Base-by-base conservation (phyloP, 495 filamentous ascomycete genomes). In the Sabuloglossum arenarium region DNA sequence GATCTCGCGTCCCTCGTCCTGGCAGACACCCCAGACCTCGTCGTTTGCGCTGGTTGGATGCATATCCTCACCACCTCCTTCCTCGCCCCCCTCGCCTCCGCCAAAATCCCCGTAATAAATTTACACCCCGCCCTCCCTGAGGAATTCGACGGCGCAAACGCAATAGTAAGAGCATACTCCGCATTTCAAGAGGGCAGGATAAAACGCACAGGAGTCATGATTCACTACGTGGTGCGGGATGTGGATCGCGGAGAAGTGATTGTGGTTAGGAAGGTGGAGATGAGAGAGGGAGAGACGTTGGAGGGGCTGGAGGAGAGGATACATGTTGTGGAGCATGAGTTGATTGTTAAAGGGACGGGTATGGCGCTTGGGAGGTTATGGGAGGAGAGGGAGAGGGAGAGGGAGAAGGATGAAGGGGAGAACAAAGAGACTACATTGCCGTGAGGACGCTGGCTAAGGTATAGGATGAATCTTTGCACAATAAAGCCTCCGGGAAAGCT, bases 121-220 rank as follows among this genome's bases (percentile, higher is more conserved):
- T 68, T 95, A 53, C 89, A 95, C 65, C 89, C 88, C 3, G 84
- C 86, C 0, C 66, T 90, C 51, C 82, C 80, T 24, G 81, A 81
- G 16, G 71, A 79, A 59, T 89, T 89, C 62, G 82, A 91, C 66
- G 87, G 87, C 6, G 78, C 82, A 65, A 67, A 77, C 58, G 87
- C 85, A 1, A 93, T 96, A 59, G 75, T 81, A 56, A 74, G 87
- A 19, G 88, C 88, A 23, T 84, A 82, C 66, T 73, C 77, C 32
- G 86, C 85, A 53, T 93, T 80, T 67, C 62, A 81, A 63, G 75
- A 75, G 24, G 85, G 83, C 8, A 78, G 77, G 65, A 76, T 90
- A 37, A 75, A 83, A 62, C 79, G 75, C 65, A 95, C 88, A 1
- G 88, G 88, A 0, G 81, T 91, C n/a, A 95, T 97, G 88, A 79